A percentile compares a stretch with the other conserved stretches of the same genome.
Evolutionary conservation across 1,284 basidiomycete species (phyloP).

Genomic region (Puccinia hordei): DNA sequence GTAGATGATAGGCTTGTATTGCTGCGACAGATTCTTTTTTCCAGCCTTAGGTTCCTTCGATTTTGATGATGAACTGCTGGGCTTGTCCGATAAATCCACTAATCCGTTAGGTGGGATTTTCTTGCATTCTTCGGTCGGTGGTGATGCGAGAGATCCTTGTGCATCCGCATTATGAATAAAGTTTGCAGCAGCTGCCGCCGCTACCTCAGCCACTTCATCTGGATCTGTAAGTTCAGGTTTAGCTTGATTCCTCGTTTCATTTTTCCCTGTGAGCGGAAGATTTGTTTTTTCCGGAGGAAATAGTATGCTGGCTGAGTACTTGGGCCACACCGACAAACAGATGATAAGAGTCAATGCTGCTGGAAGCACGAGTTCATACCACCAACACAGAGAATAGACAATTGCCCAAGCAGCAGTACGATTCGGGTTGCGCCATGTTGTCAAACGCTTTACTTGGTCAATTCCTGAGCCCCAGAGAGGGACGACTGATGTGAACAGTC

Average conservation of each 20-base stretch:
- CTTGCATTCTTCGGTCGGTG: background rate
- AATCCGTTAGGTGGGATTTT: background rate
- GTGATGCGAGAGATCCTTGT: background rate
- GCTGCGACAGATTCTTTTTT: conserved; percentile 16
- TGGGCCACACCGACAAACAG: conserved; percentile 8
- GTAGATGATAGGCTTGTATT: conserved; percentile 39
- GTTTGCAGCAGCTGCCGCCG: conserved; percentile 21
- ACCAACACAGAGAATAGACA: conserved; percentile 34
- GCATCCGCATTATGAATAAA: background rate
- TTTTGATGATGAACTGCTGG: conserved; percentile 18
- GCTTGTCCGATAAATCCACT: background rate
- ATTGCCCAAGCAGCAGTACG: conserved; percentile 37
- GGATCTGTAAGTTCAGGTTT: background rate
- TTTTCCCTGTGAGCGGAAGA: too few relatives aligned
- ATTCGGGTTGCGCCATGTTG: conserved; percentile 37
- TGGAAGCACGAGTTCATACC: conserved; percentile 9
- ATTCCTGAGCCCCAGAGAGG: conserved; percentile 27
- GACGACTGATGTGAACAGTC: conserved; percentile 18
- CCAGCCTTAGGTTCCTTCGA: background rate
- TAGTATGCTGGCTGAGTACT: background rate
- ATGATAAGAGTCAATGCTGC: conserved; percentile 19
- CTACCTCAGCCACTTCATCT: conserved; percentile 23
- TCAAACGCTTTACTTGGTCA: conserved; percentile 26
- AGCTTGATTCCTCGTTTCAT: background rate
- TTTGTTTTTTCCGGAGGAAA: conserved; percentile 17